These are phyloP conservation scores for Hygrophoropsis aurantiaca DNA, from an alignment of 768 basidiomycete species.

Conservation along the genomic window DNA sequence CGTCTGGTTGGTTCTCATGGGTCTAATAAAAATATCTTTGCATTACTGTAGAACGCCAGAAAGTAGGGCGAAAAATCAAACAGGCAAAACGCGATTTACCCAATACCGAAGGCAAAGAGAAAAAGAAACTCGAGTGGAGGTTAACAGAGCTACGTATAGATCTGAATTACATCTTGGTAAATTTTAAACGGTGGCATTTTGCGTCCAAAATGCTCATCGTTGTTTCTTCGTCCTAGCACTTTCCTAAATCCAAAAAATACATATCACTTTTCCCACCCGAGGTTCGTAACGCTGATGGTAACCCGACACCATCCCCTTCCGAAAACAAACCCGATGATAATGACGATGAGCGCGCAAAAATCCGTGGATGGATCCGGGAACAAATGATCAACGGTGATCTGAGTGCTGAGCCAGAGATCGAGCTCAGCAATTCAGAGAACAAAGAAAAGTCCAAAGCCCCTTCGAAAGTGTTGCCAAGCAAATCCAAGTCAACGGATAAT, in stretches of 20 bases:
- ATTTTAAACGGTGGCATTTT: constrained; percentile 7
- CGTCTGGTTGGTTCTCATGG: not conserved
- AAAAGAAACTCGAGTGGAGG: constrained; percentile 42
- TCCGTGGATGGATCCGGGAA: constrained; percentile 57
- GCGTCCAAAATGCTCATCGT: not conserved
- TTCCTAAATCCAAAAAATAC: constrained; percentile 84
- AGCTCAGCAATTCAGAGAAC: constrained; percentile 16
- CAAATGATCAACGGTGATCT: constrained; percentile 64
- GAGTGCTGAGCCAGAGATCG: constrained; percentile 57
- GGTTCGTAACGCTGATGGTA: constrained; percentile 25
- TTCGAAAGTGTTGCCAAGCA: not conserved
- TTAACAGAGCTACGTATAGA: constrained; percentile 75
- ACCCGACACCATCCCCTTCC: not conserved
- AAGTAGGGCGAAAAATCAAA: constrained; percentile 74
- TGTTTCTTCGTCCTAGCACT: constrained; percentile 54
- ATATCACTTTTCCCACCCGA: constrained; percentile 86
- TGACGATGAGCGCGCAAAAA: constrained; percentile 51
- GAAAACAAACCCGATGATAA: constrained; percentile 29
- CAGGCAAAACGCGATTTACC: constrained; percentile 60
- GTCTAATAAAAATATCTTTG: too few species aligned
- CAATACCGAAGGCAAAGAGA: constrained; percentile 34
- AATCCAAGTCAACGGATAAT: constrained; percentile 2
- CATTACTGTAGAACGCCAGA: constrained; percentile 70
- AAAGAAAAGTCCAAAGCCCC: not conserved
- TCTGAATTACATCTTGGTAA: constrained; percentile 85